Evolutionary conservation across 2,329 filamentous ascomycete species (phyloP).

Genomic region (Aspergillus sp.): DNA sequence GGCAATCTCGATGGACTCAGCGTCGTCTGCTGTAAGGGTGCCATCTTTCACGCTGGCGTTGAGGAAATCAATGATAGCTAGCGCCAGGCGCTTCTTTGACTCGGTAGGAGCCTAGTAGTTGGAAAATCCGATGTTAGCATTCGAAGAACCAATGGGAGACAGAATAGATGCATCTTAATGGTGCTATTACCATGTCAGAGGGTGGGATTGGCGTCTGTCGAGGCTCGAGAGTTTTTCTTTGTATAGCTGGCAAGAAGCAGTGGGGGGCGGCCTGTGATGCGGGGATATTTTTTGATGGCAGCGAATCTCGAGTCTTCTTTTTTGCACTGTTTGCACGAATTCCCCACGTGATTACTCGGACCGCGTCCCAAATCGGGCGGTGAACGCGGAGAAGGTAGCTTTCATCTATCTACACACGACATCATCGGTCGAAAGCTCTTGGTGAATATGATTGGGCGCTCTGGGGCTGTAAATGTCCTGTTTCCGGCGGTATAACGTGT

Average conservation of each 20-base stretch:
- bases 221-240: neutral
- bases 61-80: constrained; percentile 96
- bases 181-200: constrained; percentile 2
- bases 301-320: constrained; percentile 4
- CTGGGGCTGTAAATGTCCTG: constrained; percentile 21
- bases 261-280: constrained; percentile 22
- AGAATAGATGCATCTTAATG: neutral
- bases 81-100: constrained; percentile 83
- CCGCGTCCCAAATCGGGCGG: constrained; percentile 6
- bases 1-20: constrained; percentile 91
- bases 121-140: neutral
- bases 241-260: constrained; percentile 11
- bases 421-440: constrained; percentile 9
- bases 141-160: neutral
- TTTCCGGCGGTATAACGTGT: constrained; percentile 23
- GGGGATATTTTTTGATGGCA: constrained; percentile 14
- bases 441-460: constrained; percentile 23
- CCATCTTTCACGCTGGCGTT: constrained; percentile 80
- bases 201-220: neutral
- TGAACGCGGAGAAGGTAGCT: constrained; percentile 4
- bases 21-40: constrained; percentile 81
- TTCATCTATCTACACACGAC: constrained; percentile 1
- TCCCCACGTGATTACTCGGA: constrained; percentile 18
- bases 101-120: constrained; percentile 42
- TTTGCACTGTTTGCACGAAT: constrained; percentile 17